These are phyloP conservation scores for Tillandsia leiboldiana DNA, from an alignment of 176 grass and related monocot genomes.

Conservation along the genomic window DNA sequence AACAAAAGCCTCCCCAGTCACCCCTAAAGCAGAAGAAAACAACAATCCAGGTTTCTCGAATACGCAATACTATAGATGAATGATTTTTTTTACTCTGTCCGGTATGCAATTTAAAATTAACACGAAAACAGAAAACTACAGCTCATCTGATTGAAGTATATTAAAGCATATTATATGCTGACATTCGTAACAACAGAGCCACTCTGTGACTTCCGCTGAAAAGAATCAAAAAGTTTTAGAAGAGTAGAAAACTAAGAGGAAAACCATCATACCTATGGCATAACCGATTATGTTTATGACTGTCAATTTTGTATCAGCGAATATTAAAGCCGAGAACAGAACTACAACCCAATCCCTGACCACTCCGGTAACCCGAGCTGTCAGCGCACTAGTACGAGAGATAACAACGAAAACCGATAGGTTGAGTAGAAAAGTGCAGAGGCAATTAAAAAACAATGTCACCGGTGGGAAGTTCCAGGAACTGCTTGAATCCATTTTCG, in stretches of 20 bases:
- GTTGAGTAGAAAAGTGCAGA: slow-evolving; percentile 93
- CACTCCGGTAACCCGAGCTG: slow-evolving; percentile 89
- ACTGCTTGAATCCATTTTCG: slow-evolving; percentile 84
- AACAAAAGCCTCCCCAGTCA: too few species aligned
- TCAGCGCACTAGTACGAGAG: slow-evolving; percentile 88
- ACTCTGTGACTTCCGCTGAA: neutral
- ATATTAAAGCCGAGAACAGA: slow-evolving; percentile 81
- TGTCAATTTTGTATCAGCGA: slow-evolving; percentile 88
- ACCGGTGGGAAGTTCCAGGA: slow-evolving; percentile 87
- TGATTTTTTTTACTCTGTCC: too few species aligned
- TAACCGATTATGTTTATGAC: slow-evolving; percentile 92
- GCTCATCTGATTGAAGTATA: too few species aligned
- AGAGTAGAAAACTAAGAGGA: neutral
- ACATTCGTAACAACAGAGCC: too few species aligned
- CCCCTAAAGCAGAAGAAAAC: too few species aligned
- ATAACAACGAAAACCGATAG: slow-evolving; percentile 97
- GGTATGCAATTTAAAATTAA: too few species aligned
- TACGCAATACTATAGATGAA: too few species aligned
- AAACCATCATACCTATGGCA: slow-evolving; percentile 66
- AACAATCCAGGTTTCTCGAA: too few species aligned
- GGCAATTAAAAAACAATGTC: slow-evolving; percentile 79
- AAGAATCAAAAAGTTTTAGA: neutral
- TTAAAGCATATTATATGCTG: too few species aligned
- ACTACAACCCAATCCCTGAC: slow-evolving; percentile 96
- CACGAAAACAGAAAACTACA: too few species aligned